Base-by-base conservation (phyloP, 1,284 basidiomycete genomes). In the Sporisorium reilianum region DNA sequence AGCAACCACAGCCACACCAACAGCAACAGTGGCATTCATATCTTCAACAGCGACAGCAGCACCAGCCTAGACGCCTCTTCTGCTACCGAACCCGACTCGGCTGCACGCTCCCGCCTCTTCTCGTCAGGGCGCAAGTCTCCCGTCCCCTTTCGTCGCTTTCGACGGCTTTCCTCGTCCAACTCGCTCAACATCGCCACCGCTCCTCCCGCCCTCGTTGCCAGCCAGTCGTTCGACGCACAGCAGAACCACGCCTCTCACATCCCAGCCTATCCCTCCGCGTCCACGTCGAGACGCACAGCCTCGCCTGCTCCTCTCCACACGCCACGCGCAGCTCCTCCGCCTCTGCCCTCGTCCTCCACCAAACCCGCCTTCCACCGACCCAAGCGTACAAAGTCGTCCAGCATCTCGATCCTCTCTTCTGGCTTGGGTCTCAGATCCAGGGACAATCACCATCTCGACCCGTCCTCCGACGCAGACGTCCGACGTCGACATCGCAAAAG, bases 101-200 rank as follows among this genome's bases (percentile, higher is more conserved):
- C 67, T 16, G n/a, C 44, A 12, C 66, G 56, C 8, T 54, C 67
- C 3, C 57, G 67, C 26, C 46, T 70, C 50, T 64, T 66, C 38
- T 67, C 71, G 1, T 71, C 67, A 0, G 74, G 74, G 11, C 74
- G 74, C 51, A 71, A 72, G 62, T 72, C 74, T 20, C 74, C 74
- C 12, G 69, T 64, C n/a, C 69, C 74, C n/a, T 76, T 76, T 10
- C 55, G 62, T 16, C 68, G 68, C 50, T 76, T 76, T 32, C 61
- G 69, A 5, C 64, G 74, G 18, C 48, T 62, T 22, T 76, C 72
- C 8, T 66, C 68, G 10, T 56, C 60, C 61, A 68, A 59, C 42
- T 62, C 64, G n/a, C 64, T 75, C 50, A 59, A 60, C 25, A 41
- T 73, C 14, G 25, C 56, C 18, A 48, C 70, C 4, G 67, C 64